Evolutionary conservation across 371 early-diverging fungal genomes (phyloP).

Genomic region (Funneliformis caledonium): DNA sequence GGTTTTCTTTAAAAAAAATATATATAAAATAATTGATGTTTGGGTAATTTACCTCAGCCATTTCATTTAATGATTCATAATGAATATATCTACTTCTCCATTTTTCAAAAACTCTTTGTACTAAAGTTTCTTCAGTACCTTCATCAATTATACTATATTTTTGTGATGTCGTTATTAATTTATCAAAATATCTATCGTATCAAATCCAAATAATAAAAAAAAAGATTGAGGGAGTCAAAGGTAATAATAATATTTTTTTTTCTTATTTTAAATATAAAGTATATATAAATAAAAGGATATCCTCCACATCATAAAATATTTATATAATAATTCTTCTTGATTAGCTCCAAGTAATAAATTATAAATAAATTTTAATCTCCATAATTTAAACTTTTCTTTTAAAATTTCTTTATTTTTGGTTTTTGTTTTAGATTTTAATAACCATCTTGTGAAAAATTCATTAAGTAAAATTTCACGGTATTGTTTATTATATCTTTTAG

Average conservation of each 20-base stretch:
- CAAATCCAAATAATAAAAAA: neutral
- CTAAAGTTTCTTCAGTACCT: neutral
- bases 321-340: neutral
- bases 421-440: neutral
- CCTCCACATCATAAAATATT: slow-evolving; percentile 9
- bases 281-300: slow-evolving; percentile 28
- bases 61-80: slow-evolving; percentile 12
- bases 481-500: neutral
- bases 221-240: neutral
- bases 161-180: neutral
- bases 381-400: slow-evolving; percentile 8
- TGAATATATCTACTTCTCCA: slow-evolving; percentile 12
- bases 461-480: neutral
- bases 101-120: slow-evolving; percentile 8
- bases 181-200: slow-evolving; percentile 25
- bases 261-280: neutral
- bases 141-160: neutral
- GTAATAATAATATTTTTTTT: neutral
- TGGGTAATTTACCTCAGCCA: slow-evolving; percentile 6
- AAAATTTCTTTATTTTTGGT: slow-evolving; percentile 7
- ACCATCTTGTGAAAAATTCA: neutral
- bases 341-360: neutral
- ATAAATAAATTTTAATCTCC: slow-evolving; percentile 22
- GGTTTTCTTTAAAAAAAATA: neutral
- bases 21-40: neutral